These are phyloP conservation scores for Naegleria fowleri DNA, from an alignment of 208 protist species.

Conservation along the genomic window DNA sequence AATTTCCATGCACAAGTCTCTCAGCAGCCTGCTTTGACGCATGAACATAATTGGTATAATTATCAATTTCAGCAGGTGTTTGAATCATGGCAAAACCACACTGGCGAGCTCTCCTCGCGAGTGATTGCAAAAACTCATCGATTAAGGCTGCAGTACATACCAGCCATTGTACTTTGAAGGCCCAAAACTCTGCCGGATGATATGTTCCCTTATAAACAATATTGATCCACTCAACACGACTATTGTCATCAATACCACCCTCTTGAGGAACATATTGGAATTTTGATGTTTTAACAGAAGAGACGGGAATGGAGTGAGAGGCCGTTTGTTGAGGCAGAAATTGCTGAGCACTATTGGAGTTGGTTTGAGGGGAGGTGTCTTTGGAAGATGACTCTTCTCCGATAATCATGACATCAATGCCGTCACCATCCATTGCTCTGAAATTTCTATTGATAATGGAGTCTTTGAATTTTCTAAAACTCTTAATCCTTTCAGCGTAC, in stretches of 20 bases:
- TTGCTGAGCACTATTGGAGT: background rate
- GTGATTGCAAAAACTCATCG: slow-evolving; percentile 6
- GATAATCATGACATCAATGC: background rate
- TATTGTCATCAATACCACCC: background rate
- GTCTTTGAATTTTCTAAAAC: background rate
- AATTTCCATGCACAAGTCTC: background rate
- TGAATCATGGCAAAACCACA: slow-evolving; percentile 11
- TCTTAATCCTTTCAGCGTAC: background rate
- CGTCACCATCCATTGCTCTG: background rate
- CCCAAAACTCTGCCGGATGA: background rate
- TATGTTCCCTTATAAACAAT: background rate
- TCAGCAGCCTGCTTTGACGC: background rate
- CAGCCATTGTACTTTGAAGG: slow-evolving; percentile 12
- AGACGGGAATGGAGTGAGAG: background rate
- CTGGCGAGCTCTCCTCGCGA: background rate
- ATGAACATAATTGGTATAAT: background rate
- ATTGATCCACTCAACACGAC: slow-evolving; percentile 23
- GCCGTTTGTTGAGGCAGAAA: background rate
- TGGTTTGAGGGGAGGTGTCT: background rate
- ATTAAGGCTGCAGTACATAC: slow-evolving; percentile 8
- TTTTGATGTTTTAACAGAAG: background rate
- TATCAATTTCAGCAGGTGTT: slow-evolving; percentile 15
- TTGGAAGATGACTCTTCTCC: background rate
- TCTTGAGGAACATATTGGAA: background rate
- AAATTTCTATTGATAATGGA: background rate